Evolutionary conservation across 495 filamentous ascomycete genomes (phyloP).

Genomic region (Pseudomonodictys pantanalensis): DNA sequence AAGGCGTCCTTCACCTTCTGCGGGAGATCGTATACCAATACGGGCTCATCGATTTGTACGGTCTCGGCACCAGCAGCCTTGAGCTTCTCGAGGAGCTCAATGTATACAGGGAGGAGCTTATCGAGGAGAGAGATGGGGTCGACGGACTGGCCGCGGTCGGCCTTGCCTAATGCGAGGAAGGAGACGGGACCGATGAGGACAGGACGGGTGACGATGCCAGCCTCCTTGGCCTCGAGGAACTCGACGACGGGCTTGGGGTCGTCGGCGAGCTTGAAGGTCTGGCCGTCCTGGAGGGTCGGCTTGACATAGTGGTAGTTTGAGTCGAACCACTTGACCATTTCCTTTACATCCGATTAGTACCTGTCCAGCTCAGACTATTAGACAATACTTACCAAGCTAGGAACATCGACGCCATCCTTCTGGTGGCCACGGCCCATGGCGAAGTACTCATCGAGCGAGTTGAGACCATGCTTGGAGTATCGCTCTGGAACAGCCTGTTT

Average conservation of each 20-base stretch:
- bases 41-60: conserved; percentile 97
- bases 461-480: conserved; percentile 80
- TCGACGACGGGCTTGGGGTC: conserved; percentile 91
- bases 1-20: conserved; percentile 89
- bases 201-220: conserved; percentile 86
- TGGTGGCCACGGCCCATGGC: conserved; percentile 99
- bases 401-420: conserved; percentile 88
- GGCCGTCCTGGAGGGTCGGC: conserved; percentile 92
- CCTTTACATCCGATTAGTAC: conserved; percentile 44
- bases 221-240: conserved; percentile 95
- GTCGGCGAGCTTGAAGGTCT: conserved; percentile 82
- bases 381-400: conserved; percentile 56
- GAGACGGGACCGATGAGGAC: conserved; percentile 94
- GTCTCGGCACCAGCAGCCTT: conserved; percentile 92
- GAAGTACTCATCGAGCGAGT: conserved; percentile 93
- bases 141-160: conserved; percentile 87
- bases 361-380: not conserved
- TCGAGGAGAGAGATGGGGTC: conserved; percentile 89
- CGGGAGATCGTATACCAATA: conserved; percentile 88
- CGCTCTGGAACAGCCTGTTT: conserved; percentile 78
- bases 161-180: conserved; percentile 94
- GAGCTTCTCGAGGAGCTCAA: conserved; percentile 82
- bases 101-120: conserved; percentile 88
- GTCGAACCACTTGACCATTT: conserved; percentile 99
- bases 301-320: conserved; percentile 99